These are phyloP conservation scores for Lumnitzera littorea DNA, from an alignment of 345 rosid species.

Conservation along the genomic window DNA sequence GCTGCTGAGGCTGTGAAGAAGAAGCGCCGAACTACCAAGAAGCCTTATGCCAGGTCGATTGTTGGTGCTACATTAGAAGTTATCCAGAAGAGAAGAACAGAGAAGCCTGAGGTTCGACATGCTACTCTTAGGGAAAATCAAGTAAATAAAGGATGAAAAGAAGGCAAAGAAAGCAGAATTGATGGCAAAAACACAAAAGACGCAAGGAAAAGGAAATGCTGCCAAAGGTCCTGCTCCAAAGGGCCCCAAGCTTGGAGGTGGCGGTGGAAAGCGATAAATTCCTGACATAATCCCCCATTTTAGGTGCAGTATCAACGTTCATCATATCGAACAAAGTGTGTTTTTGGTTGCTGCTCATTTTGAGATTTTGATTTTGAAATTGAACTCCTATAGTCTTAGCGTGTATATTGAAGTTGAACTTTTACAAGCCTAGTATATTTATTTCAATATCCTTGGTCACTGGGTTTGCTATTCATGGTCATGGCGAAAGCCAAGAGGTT, in stretches of 20 bases:
- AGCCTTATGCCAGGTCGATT: slow-evolving; percentile 17
- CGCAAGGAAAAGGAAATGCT: slow-evolving; percentile 10
- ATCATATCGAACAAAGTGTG: not conserved
- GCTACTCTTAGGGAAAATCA: slow-evolving; percentile 19
- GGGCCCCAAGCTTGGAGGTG: slow-evolving; percentile 20
- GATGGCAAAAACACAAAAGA: slow-evolving; percentile 11
- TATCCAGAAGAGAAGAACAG: slow-evolving; percentile 18
- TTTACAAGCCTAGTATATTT: too few species aligned
- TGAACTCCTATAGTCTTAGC: too few species aligned
- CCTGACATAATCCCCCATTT: not conserved
- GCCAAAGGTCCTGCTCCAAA: slow-evolving; percentile 13
- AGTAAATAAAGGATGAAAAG: slow-evolving; percentile 20
- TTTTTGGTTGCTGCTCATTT: not conserved
- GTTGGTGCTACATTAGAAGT: slow-evolving; percentile 22
- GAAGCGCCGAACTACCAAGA: slow-evolving; percentile 13
- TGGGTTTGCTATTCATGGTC: too few species aligned
- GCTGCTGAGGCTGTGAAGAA: slow-evolving; percentile 15
- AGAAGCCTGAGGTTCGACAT: slow-evolving; percentile 20
- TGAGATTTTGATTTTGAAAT: too few species aligned
- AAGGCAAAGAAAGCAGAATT: slow-evolving; percentile 19
- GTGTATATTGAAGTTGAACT: too few species aligned
- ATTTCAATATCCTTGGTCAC: too few species aligned
- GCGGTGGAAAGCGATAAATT: slow-evolving; percentile 17
- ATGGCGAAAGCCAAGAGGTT: too few species aligned
- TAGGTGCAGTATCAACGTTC: not conserved